Percentiles rank a stretch among this genome's conserved stretches.
phyloP scores from a whole-genome alignment of 2,329 filamentous ascomycete species.

The Ceratocystis papillata region DNA sequence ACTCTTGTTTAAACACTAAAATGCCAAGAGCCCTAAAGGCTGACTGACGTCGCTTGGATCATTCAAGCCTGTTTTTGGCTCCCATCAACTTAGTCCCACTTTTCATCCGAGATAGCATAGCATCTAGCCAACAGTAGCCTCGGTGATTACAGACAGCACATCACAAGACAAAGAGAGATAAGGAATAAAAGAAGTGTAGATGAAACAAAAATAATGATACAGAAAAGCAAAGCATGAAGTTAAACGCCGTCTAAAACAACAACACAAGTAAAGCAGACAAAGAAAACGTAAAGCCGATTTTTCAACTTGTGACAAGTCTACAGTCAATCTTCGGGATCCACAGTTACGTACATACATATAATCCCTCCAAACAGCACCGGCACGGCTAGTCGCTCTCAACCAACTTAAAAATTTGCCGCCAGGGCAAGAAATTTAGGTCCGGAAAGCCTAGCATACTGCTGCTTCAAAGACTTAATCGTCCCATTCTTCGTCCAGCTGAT shows the following conservation, averaged over 20 bases:
- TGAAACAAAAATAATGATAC: not conserved
- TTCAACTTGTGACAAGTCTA: not conserved
- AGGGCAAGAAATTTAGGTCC: not conserved
- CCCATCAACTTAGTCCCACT: not conserved
- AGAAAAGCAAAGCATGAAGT: conserved; percentile 1
- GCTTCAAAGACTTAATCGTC: conserved; percentile 50
- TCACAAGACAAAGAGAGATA: not conserved
- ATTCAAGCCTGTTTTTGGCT: not conserved
- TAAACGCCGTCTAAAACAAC: conserved; percentile 2
- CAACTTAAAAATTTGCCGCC: not conserved
- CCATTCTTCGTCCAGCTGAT: conserved; percentile 95
- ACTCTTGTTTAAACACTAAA: not conserved
- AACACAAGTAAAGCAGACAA: not conserved
- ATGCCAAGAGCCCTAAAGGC: not conserved
- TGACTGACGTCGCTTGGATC: not conserved
- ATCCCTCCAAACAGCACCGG: not conserved
- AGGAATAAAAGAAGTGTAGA: not conserved
- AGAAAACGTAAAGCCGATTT: not conserved
- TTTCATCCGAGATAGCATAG: not conserved
- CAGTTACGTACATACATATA: not conserved
- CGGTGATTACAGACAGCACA: not conserved
- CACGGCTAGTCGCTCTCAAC: not conserved
- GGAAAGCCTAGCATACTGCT: too few relatives aligned
- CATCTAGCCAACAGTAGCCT: not conserved
- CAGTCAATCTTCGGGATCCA: not conserved